A percentile compares a stretch with the other conserved stretches of the same genome.
These are phyloP conservation scores for Cyberlindnera maritima DNA, from an alignment of 805 yeast genomes.

Conservation along the genomic window DNA sequence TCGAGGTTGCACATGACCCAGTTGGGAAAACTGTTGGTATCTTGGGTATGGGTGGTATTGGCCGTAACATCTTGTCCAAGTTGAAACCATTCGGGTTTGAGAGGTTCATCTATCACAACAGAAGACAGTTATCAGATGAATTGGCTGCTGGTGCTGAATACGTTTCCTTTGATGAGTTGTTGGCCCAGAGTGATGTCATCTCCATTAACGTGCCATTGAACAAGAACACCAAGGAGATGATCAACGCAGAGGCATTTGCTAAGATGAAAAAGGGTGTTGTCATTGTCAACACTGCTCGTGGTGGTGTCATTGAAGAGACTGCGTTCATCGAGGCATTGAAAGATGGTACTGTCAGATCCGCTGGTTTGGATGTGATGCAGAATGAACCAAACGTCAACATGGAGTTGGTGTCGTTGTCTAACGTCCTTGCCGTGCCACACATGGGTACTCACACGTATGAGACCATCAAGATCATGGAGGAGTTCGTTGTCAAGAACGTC, in stretches of 20 bases:
- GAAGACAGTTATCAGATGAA: conserved; percentile 53
- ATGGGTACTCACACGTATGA: conserved; percentile 82
- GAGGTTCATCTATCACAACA: conserved; percentile 70
- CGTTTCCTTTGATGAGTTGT: conserved; percentile 66
- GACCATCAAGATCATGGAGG: conserved; percentile 79
- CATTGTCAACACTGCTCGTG: conserved; percentile 81
- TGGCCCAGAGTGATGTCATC: conserved; percentile 62
- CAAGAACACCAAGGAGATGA: conserved; percentile 62
- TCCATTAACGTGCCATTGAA: conserved; percentile 79
- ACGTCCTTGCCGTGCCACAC: conserved; percentile 80
- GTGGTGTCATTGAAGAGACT: conserved; percentile 71
- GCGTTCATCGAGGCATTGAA: conserved; percentile 56
- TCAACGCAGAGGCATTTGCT: conserved; percentile 55
- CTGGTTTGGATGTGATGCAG: conserved; percentile 77
- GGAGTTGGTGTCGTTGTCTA: conserved; percentile 60
- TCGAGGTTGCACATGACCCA: conserved; percentile 71
- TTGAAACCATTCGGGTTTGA: conserved; percentile 74
- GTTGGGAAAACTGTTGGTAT: conserved; percentile 75
- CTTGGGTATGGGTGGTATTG: conserved; percentile 88
- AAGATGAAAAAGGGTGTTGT: conserved; percentile 80
- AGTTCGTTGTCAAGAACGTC: conserved; percentile 69
- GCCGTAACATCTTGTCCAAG: conserved; percentile 72
- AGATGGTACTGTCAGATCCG: conserved; percentile 61
- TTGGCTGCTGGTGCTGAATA: conserved; percentile 70
- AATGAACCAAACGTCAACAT: conserved; percentile 67